These are phyloP conservation scores for Ananas comosus DNA, from an alignment of 176 grass and related monocot species.

Conservation along the genomic window DNA sequence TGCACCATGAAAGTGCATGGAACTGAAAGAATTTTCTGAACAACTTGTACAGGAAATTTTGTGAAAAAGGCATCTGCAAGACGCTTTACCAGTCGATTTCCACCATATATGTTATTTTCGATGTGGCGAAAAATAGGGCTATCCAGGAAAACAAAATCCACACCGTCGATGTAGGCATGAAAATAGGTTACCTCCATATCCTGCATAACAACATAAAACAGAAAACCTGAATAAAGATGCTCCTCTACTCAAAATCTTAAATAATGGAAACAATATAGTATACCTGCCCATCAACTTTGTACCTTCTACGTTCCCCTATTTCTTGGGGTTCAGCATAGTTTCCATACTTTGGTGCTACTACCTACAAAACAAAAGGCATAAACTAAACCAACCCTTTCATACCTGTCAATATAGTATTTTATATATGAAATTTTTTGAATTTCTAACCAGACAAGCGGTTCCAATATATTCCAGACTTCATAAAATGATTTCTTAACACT, in stretches of 20 bases:
- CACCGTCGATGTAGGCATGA: constrained; percentile 72
- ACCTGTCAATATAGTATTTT: not conserved
- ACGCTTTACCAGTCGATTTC: constrained; percentile 55
- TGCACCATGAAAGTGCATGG: not conserved
- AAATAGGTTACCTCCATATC: constrained; percentile 85
- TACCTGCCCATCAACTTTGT: constrained; percentile 82
- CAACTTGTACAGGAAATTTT: not conserved
- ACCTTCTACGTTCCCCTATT: constrained; percentile 61
- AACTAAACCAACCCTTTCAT: not conserved
- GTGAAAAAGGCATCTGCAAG: not conserved
- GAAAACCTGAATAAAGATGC: not conserved
- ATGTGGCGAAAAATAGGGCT: constrained; percentile 62
- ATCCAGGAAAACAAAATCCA: constrained; percentile 95
- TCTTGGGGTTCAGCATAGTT: constrained; percentile 55
- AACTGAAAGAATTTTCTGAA: not conserved
- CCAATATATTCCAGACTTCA: not conserved
- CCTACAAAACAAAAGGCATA: constrained; percentile 37
- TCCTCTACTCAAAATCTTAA: not conserved
- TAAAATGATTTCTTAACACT: not conserved
- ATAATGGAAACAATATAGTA: constrained; percentile 3
- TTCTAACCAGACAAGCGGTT: not conserved
- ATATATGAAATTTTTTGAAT: not conserved
- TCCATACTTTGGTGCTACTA: constrained; percentile 65
- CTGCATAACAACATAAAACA: constrained; percentile 27
- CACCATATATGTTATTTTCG: constrained; percentile 80